A percentile compares a stretch with the other conserved stretches of the same genome.
These are phyloP conservation scores for Poa annua DNA, from an alignment of 176 grass and related monocot genomes.

Conservation along the genomic window DNA sequence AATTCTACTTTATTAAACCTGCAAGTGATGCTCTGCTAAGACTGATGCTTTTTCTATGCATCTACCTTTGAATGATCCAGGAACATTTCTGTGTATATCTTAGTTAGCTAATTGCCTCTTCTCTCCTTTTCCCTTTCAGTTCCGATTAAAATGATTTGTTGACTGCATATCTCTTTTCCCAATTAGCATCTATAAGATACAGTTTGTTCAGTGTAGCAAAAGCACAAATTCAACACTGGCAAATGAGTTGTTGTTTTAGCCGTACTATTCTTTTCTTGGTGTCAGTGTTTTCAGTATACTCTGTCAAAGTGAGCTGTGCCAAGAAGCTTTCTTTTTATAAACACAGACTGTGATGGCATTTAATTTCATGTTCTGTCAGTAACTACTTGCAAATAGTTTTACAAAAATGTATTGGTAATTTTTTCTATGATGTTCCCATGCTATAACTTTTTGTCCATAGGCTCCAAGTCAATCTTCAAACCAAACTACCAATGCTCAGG, in stretches of 20 bases:
- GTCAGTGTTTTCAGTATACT: neutral
- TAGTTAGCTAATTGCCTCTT: constrained; percentile 14
- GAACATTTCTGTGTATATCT: neutral
- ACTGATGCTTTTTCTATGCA: neutral
- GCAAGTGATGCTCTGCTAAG: neutral
- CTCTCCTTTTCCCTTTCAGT: constrained; percentile 9
- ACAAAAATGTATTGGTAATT: neutral
- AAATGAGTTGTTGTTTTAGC: constrained; percentile 14
- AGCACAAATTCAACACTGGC: neutral
- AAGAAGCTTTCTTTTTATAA: constrained; percentile 17
- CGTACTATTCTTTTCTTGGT: constrained; percentile 15
- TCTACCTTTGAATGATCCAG: constrained; percentile 12
- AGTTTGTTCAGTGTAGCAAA: constrained; percentile 15
- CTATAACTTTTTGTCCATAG: constrained; percentile 50
- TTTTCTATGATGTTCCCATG: constrained; percentile 23
- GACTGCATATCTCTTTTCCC: neutral
- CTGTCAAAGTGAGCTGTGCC: constrained; percentile 7
- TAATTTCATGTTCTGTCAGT: constrained; percentile 26
- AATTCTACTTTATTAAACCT: constrained; percentile 28
- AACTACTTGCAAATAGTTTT: constrained; percentile 14
- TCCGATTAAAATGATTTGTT: neutral
- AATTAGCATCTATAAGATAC: neutral
- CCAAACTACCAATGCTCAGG: constrained; percentile 54
- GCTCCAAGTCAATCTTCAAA: constrained; percentile 70
- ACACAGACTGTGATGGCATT: constrained; percentile 27